Percentiles rank a stretch among this genome's conserved stretches.
Evolutionary conservation across 2,329 filamentous ascomycete genomes (phyloP).

Genomic region (Trichothecium roseum): DNA sequence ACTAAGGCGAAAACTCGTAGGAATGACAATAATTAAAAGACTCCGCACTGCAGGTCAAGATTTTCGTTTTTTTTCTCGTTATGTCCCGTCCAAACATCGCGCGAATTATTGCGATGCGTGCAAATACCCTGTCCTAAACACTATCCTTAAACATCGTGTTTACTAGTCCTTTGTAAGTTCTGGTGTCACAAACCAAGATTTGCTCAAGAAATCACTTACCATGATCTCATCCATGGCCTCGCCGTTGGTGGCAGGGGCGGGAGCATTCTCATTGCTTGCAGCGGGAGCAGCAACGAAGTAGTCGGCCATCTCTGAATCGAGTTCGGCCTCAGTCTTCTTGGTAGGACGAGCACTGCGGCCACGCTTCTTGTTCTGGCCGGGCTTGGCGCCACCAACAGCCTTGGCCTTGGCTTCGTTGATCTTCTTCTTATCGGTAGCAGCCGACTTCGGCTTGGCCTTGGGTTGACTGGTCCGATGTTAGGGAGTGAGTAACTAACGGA

Average conservation of each 20-base stretch:
- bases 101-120: no score
- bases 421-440: conserved; percentile 61
- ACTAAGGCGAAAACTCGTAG: no score
- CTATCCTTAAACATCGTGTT: no score
- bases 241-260: conserved; percentile 34
- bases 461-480: conserved; percentile 14
- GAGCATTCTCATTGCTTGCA: conserved; percentile 33
- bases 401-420: conserved; percentile 32
- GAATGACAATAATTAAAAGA: no score
- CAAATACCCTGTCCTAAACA: no score
- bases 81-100: no score
- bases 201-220: conserved; percentile 16
- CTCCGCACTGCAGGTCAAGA: no score
- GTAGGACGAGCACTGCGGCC: conserved; percentile 53
- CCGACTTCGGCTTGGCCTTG: conserved; percentile 63
- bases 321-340: conserved; percentile 88
- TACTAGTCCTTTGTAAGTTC: no score
- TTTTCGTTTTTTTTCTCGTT: no score
- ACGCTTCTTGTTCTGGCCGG: conserved; percentile 41
- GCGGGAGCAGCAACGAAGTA: conserved; percentile 59
- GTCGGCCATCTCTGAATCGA: conserved; percentile 95
- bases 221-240: conserved; percentile 60
- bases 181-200: no score
- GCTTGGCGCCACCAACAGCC: conserved; percentile 27
- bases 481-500: conserved; percentile 6